A percentile compares a stretch with the other conserved stretches of the same genome.
Evolutionary conservation across 805 yeast genomes (phyloP).

Genomic region (Torulaspora microellipsoides): DNA sequence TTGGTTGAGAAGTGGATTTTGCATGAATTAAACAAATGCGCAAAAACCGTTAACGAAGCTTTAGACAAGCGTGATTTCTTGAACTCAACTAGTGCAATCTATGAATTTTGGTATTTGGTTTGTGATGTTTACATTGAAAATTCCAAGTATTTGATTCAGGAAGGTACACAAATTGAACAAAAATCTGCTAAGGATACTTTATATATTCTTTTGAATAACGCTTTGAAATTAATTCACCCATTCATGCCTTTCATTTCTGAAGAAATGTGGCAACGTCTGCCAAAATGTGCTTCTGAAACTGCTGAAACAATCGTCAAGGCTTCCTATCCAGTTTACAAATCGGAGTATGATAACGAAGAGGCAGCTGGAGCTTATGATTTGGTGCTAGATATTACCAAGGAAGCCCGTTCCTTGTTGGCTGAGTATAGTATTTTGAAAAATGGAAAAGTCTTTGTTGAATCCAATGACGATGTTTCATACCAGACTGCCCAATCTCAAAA

Average conservation of each 20-base stretch:
- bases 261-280: conserved; percentile 98
- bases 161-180: conserved; percentile 81
- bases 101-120: conserved; percentile 91
- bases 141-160: conserved; percentile 86
- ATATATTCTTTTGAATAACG: conserved; percentile 88
- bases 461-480: conserved; percentile 43
- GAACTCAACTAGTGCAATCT: conserved; percentile 79
- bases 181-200: conserved; percentile 90
- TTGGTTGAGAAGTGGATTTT: conserved; percentile 96
- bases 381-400: conserved; percentile 80
- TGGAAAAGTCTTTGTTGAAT: conserved; percentile 80
- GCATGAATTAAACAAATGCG: conserved; percentile 71
- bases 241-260: conserved; percentile 97
- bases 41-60: conserved; percentile 57
- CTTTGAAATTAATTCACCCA: conserved; percentile 89
- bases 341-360: conserved; percentile 56
- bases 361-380: conserved; percentile 77
- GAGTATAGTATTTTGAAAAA: conserved; percentile 86
- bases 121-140: conserved; percentile 99
- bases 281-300: conserved; percentile 71
- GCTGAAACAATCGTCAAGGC: conserved; percentile 75
- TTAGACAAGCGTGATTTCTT: conserved; percentile 85
- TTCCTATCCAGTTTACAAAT: conserved; percentile 62
- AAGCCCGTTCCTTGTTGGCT: conserved; percentile 85
- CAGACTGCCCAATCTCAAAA: conserved; percentile 63